These are phyloP conservation scores for Quillaja saponaria DNA, from an alignment of 306 rosid genomes.

Conservation along the genomic window DNA sequence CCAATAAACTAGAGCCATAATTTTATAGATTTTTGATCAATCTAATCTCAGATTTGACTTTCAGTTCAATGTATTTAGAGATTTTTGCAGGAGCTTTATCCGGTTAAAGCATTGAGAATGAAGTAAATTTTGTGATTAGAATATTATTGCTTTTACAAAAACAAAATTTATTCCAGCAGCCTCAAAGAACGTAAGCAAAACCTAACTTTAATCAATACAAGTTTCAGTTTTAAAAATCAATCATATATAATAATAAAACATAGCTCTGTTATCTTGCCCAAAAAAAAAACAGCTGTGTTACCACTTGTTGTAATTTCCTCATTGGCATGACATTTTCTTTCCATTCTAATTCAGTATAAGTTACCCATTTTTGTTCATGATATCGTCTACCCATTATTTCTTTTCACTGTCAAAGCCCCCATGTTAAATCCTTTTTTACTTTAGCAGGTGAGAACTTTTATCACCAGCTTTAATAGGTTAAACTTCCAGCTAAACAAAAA, in stretches of 20 bases:
- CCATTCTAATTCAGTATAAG: slow-evolving; percentile 20
- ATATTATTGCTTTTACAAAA: slow-evolving; percentile 3
- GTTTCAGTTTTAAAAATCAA: no score
- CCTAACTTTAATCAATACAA: background rate
- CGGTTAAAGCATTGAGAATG: background rate
- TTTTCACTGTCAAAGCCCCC: no score
- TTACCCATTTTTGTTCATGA: slow-evolving; percentile 8
- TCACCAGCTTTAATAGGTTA: no score
- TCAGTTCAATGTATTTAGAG: background rate
- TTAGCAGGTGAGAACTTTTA: no score
- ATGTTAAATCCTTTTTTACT: no score
- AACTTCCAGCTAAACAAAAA: no score
- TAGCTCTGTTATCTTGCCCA: no score
- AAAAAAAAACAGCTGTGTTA: no score
- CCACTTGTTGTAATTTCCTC: slow-evolving; percentile 19
- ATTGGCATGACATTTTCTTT: background rate
- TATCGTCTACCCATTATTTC: background rate
- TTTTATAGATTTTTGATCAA: no score
- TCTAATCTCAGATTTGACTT: slow-evolving; percentile 2
- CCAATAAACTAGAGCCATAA: no score
- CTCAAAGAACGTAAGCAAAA: slow-evolving; percentile 3
- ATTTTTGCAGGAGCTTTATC: background rate
- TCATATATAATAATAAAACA: no score
- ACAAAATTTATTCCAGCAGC: slow-evolving; percentile 15
- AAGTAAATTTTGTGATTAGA: background rate